Percentiles rank a stretch among this genome's conserved stretches.
Conservation (phyloP, 2,329 filamentous ascomycete species). For the Pestalotiopsis sp. region DNA sequence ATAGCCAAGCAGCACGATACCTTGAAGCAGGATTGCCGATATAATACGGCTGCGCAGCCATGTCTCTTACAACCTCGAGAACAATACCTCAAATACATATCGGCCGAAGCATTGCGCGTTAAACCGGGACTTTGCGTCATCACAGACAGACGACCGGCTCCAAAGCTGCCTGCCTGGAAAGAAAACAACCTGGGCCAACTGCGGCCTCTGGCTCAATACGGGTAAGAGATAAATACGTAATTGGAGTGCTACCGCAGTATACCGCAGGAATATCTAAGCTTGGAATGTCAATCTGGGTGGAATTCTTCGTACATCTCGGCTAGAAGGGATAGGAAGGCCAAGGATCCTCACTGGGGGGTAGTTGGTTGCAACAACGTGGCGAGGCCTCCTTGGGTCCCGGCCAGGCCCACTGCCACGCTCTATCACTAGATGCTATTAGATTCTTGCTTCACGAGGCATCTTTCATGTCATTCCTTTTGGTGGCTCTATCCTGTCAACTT, state of each 20-base stretch:
- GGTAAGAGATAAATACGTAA: constrained; percentile 23
- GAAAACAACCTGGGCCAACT: constrained; percentile 20
- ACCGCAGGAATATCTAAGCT: constrained; percentile 25
- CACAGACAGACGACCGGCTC: constrained; percentile 20
- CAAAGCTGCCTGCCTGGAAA: constrained; percentile 19
- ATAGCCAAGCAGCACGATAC: not conserved
- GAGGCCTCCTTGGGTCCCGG: constrained; percentile 29
- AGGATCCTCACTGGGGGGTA: constrained; percentile 25
- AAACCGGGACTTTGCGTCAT: constrained; percentile 20
- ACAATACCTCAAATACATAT: not conserved
- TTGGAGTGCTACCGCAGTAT: constrained; percentile 18
- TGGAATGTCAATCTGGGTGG: constrained; percentile 16
- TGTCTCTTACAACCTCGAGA: not conserved
- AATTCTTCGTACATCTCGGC: constrained; percentile 12
- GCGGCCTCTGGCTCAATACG: constrained; percentile 25
- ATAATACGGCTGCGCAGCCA: not conserved
- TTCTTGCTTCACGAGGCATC: constrained; percentile 17
- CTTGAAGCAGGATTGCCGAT: not conserved
- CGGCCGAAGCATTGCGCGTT: constrained; percentile 23
- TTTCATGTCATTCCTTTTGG: constrained; percentile 9
- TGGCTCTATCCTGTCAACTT: constrained; percentile 19
- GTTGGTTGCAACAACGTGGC: constrained; percentile 33
- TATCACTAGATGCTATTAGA: constrained; percentile 25
- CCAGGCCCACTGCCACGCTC: constrained; percentile 33
- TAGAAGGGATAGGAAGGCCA: constrained; percentile 27